phyloP scores from a whole-genome alignment of 2,329 filamentous ascomycete genomes.

The Trichoderma sp. region DNA sequence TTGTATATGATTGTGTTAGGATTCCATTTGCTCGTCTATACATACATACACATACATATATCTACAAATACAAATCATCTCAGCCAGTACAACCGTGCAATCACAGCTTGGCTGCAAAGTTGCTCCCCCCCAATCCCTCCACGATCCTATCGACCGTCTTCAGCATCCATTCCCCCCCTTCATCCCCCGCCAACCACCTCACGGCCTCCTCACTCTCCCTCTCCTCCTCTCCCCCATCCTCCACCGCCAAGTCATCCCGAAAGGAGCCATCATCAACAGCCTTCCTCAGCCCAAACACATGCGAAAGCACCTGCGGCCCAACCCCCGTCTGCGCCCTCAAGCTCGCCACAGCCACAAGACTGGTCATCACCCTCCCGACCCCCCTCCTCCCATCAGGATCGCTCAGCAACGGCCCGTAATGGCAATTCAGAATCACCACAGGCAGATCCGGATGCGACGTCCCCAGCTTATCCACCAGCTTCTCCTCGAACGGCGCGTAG shows the following conservation, averaged over 20 bases:
- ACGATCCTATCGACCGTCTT: constrained; percentile 43
- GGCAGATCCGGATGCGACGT: constrained; percentile 78
- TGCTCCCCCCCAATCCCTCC: constrained; percentile 44
- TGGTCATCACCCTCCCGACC: constrained; percentile 69
- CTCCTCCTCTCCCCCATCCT: constrained; percentile 35
- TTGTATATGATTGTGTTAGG: neutral
- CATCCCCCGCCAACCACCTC: constrained; percentile 43
- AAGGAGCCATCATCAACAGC: constrained; percentile 65
- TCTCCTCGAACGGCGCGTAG: constrained; percentile 70
- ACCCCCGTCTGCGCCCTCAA: constrained; percentile 77
- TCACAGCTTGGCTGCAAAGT: constrained; percentile 34
- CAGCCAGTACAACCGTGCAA: neutral
- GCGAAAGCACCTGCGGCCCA: constrained; percentile 75
- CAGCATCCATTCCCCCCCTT: constrained; percentile 48
- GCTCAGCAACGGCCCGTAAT: constrained; percentile 71
- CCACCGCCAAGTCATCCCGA: constrained; percentile 33
- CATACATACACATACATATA: neutral
- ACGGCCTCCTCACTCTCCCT: constrained; percentile 35
- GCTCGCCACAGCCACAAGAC: constrained; percentile 69
- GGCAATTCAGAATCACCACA: constrained; percentile 70
- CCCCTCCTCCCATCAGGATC: constrained; percentile 58
- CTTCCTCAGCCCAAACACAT: constrained; percentile 78
- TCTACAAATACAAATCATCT: neutral
- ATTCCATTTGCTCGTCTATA: neutral
- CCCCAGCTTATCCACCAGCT: constrained; percentile 67